Evolutionary conservation across 371 early-diverging fungal species (phyloP).

Genomic region (Rhizopus delemar): DNA sequence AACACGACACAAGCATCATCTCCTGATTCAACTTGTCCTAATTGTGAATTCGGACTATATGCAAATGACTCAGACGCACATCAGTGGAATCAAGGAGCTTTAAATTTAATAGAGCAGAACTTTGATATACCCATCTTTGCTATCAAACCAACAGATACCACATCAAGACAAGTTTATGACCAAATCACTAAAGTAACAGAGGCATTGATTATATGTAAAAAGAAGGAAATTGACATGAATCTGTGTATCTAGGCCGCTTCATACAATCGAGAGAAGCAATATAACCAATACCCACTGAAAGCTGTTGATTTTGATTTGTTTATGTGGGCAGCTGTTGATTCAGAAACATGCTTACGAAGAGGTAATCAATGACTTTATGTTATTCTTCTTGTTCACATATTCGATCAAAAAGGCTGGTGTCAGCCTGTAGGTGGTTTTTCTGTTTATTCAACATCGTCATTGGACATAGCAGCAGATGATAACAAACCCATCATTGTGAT

Average conservation of each 20-base stretch:
- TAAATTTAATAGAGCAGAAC: slow-evolving; percentile 49
- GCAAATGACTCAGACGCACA: slow-evolving; percentile 52
- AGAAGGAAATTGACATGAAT: too few species aligned
- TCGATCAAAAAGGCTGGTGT: slow-evolving; percentile 50
- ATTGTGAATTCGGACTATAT: slow-evolving; percentile 73
- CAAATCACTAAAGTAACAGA: slow-evolving; percentile 26
- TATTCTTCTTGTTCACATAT: slow-evolving; percentile 16
- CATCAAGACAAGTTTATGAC: slow-evolving; percentile 42
- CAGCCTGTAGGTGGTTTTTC: slow-evolving; percentile 71
- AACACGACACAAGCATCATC: slow-evolving; percentile 34
- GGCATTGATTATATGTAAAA: too few species aligned
- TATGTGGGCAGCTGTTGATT: slow-evolving; percentile 74
- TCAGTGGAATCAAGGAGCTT: slow-evolving; percentile 76
- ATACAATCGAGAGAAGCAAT: slow-evolving; percentile 51
- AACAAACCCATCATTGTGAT: slow-evolving; percentile 69
- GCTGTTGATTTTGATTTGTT: slow-evolving; percentile 70
- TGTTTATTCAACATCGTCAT: slow-evolving; percentile 70
- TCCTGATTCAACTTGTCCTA: slow-evolving; percentile 69
- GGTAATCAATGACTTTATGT: slow-evolving; percentile 29
- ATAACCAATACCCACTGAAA: slow-evolving; percentile 63
- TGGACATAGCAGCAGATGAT: slow-evolving; percentile 53
- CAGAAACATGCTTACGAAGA: slow-evolving; percentile 69
- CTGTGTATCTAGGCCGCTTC: slow-evolving; percentile 43
- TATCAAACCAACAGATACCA: slow-evolving; percentile 48
- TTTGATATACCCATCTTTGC: slow-evolving; percentile 74